Evolutionary conservation across 2,329 filamentous ascomycete species (phyloP).

Genomic region (Hyphodiscus sp.): DNA sequence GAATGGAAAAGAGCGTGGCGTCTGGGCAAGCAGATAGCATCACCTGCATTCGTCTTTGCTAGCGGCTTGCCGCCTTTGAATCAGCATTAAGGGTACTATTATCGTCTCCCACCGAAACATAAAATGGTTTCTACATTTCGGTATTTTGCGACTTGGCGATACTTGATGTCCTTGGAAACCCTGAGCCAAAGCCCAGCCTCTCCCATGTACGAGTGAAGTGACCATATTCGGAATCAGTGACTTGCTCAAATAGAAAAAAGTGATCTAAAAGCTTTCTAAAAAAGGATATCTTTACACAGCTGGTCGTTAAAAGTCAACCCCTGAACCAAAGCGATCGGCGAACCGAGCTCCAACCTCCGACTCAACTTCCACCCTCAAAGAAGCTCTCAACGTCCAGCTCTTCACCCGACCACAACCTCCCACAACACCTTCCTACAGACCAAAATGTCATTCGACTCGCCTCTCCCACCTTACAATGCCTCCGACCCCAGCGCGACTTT

Average conservation of each 20-base stretch:
- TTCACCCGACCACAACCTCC: background rate
- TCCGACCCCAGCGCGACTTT: conserved; percentile 70
- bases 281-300: no score
- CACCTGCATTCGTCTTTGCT: background rate
- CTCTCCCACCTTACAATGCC: conserved; percentile 62
- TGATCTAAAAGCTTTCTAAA: no score
- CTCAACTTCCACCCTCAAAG: conserved; percentile 13
- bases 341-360: background rate
- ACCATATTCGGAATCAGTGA: no score
- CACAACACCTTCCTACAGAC: background rate
- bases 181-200: no score
- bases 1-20: background rate
- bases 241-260: background rate
- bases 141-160: background rate
- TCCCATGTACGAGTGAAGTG: no score
- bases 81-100: background rate
- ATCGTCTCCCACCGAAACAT: background rate
- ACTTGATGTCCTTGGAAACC: background rate
- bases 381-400: background rate
- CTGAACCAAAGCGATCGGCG: background rate
- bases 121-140: background rate
- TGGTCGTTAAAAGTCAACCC: conserved; percentile 7
- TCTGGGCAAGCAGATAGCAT: background rate
- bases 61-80: background rate
- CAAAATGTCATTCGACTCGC: conserved; percentile 67